Evolutionary conservation across 148 eudicot species (phyloP).

Genomic region (Simmondsia chinensis): DNA sequence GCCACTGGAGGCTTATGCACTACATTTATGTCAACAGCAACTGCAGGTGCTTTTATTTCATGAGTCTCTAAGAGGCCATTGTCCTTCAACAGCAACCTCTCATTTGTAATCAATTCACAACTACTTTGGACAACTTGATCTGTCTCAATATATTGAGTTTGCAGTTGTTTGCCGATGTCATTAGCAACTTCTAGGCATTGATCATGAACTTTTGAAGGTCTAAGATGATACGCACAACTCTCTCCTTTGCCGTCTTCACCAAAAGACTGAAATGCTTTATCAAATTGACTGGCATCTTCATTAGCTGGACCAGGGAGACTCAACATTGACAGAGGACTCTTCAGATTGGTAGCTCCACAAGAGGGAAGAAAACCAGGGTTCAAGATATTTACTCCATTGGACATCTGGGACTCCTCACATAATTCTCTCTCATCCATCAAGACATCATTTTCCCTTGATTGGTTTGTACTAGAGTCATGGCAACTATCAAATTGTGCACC

Average conservation of each 20-base stretch:
- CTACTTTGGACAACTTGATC: background rate
- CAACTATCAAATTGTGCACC: background rate
- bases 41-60: slow-evolving; percentile 8
- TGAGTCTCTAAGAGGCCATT: too few relatives aligned
- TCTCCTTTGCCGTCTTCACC: background rate
- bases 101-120: background rate
- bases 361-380: too few relatives aligned
- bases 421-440: slow-evolving; percentile 1
- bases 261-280: background rate
- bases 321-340: too few relatives aligned
- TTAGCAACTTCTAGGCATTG: slow-evolving; percentile 7
- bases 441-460: too few relatives aligned
- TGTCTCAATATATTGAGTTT: slow-evolving; percentile 1
- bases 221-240: background rate
- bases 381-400: too few relatives aligned
- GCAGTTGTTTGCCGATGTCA: slow-evolving; percentile 1
- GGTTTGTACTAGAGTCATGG: too few relatives aligned
- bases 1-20: background rate
- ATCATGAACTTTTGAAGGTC: background rate
- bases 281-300: background rate
- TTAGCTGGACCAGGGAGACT: too few relatives aligned
- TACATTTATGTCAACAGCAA: slow-evolving; percentile 1
- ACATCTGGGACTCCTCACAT: background rate
- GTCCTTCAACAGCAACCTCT: slow-evolving; percentile 4
- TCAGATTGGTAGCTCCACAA: too few relatives aligned